phyloP scores from a whole-genome alignment of 495 filamentous ascomycete genomes.

The Geoglossum glabrum region DNA sequence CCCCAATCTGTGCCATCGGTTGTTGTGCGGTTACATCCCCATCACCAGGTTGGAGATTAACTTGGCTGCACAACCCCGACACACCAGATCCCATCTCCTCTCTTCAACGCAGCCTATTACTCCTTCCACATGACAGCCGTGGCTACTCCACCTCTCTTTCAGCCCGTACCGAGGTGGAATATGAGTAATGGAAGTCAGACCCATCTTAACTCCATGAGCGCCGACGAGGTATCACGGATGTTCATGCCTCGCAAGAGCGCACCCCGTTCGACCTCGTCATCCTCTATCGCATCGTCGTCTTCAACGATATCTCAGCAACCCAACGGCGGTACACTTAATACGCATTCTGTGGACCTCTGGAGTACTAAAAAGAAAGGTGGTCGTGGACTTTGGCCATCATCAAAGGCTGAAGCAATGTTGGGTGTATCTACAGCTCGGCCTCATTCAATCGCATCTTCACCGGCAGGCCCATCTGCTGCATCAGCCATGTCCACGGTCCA shows the following conservation, averaged over 20 bases:
- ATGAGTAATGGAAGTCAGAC: slow-evolving; percentile 50
- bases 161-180: slow-evolving; percentile 47
- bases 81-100: background rate
- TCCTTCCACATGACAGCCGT: slow-evolving; percentile 72
- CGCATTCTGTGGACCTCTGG: background rate
- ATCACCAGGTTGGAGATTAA: background rate
- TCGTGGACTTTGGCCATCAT: slow-evolving; percentile 50
- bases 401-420: slow-evolving; percentile 46
- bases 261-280: slow-evolving; percentile 73
- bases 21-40: slow-evolving; percentile 1
- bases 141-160: slow-evolving; percentile 77
- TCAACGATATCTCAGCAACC: slow-evolving; percentile 28
- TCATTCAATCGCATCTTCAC: slow-evolving; percentile 39
- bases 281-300: slow-evolving; percentile 52
- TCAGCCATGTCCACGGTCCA: slow-evolving; percentile 56
- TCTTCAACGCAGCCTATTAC: background rate
- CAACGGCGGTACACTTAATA: slow-evolving; percentile 6
- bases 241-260: slow-evolving; percentile 69
- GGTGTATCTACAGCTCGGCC: slow-evolving; percentile 39
- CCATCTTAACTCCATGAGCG: slow-evolving; percentile 57
- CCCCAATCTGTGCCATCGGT: background rate
- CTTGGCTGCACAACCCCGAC: background rate
- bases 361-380: slow-evolving; percentile 40
- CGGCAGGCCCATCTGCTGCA: slow-evolving; percentile 41
- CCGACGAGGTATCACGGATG: slow-evolving; percentile 74